Base-by-base conservation (phyloP, 2,329 filamentous ascomycete genomes). In the Colletotrichum lentis region DNA sequence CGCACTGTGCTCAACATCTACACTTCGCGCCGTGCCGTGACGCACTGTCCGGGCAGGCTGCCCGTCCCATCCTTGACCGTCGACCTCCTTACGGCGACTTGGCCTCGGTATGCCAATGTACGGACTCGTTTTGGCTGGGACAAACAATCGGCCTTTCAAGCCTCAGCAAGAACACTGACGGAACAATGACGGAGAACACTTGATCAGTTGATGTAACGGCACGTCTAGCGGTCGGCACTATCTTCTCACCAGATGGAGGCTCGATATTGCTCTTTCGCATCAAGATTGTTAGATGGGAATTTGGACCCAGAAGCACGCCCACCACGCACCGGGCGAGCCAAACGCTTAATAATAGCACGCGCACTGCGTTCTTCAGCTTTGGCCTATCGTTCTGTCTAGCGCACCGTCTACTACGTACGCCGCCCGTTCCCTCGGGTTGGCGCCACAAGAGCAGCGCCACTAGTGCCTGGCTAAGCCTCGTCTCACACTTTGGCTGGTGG, bases 1-100 rank as follows among this genome's bases (percentile, higher is more conserved):
- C 35, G 56, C 65, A 68, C 65, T 68, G 65, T 68, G 62, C 54
- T 50, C 35, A 52, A 64, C 55, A 16, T 65, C 39, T 68, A 61
- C 55, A 59, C 44, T 24, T 53, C 49, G 55, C 61, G 55, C 31
- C 47, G 61, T 24, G 54, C 55, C 44, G 61, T 24, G 27, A 41
- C 62, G 44, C 55, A 68, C 49, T 60, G 54, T 64, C 58, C 18
- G 43, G 31, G 10, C 27, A 20, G 24, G 35, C 56, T 20, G 37
- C 10, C 37, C 24, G 54, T 24, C 37, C 37, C 27, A 44, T 63
- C 53, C 31, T 54, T 16, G 22, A 41, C 22, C 37, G 16, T 8
- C 7, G 20, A 14, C 46, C 22, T 50, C 35, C 50, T 58, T 54
- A 59, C 60, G 60, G 60, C 41, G 39, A 39, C 44, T 41, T 43